Evolutionary conservation across 2,329 filamentous ascomycete species (phyloP), one percentile per base, ranked within the genome.

Genomic region (Chalara sp.): DNA sequence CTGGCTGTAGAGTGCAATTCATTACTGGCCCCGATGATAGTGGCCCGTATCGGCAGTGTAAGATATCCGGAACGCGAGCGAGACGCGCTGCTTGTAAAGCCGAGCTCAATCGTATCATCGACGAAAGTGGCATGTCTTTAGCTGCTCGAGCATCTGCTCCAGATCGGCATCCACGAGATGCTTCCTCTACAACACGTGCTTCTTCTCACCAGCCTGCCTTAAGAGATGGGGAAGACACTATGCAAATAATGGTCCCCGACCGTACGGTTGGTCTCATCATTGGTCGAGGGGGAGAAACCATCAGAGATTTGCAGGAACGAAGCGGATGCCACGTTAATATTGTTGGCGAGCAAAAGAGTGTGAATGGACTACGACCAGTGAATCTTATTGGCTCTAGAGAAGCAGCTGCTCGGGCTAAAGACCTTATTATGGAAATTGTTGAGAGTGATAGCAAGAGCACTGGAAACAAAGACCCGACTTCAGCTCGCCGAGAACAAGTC

Each of bases 301-400:
- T 96, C 62, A 84, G 89, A 63, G 90, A 96, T 65, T 76, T 96
- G 29, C 91, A 96, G 70, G 90, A 96, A 67, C 80, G 88, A 55
- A 93, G 87, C 61, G 88, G 87, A n/a, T 96, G 90, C 67, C 91
- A 96, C 68, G 89, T 96, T 67, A 96, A 96, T 68, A 96, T 96
- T 63, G 88, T 95, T 40, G 87, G 87, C 61, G 90, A 96, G 71
- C 89, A 89, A 59, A 95, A 95, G 76, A 95, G 89, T 65, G 80
- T 95, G 58, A 95, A 95, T 64, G 90, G 90, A 43, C 75, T 95
- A 55, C 83, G 90, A 47, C 90, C 91, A 31, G 89, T 96, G 56
- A 96, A 96, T 66, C 76, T 96, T 46, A 95, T 95, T 59, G 90
- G 90, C 53, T 83, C 84, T 41, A 80, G 80, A 41, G 79, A 84